Evolutionary conservation across 495 filamentous ascomycete genomes (phyloP), one percentile per base, ranked within the genome.

Genomic region (Aspergillus conjunctus): DNA sequence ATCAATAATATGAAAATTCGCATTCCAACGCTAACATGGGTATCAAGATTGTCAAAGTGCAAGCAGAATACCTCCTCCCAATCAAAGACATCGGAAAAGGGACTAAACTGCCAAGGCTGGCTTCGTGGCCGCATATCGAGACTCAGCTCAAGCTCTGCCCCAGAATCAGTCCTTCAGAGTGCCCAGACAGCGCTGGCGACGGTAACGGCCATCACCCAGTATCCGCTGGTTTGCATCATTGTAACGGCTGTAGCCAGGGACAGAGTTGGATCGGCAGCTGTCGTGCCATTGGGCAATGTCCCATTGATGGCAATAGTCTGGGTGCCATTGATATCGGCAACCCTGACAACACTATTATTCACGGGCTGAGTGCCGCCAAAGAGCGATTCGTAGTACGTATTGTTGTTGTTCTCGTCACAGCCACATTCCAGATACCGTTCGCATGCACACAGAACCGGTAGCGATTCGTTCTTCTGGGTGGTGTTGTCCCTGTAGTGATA

Each of bases 211-310:
- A 85, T 83, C 22, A 83, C 70, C 85, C 84, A 90, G 71, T 85
- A 89, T 26, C 88, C 88, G 30, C 76, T 77, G 9, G 76, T 68
- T 51, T 82, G 68, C 12, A 79, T 62, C 53, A 85, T 46, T 21
- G 58, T 63, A 49, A 70, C 58, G 31, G 77, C 58, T 22, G 68
- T 56, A 41, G 66, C 73, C 14, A 61, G 46, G 8, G 64, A 54
- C 2, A 57, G 46, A 30, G 62, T 61, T 10, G 62, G 45, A 21
- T 86, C 84, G 14, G 81, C 69, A 5, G 84, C 82, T 0, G 90
- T 92, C 1, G 93, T 96, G 26, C 90, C 92, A 66, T 94, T 94
- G 18, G 89, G 85, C 48, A 97, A 73, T 0, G 91, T 92, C 11
- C 94, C 94, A 63, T 95, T 94, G 72, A 97, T 79, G 54, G 91